phyloP scores from a whole-genome alignment of 148 eudicot genomes.

The Heliosperma pusillum region DNA sequence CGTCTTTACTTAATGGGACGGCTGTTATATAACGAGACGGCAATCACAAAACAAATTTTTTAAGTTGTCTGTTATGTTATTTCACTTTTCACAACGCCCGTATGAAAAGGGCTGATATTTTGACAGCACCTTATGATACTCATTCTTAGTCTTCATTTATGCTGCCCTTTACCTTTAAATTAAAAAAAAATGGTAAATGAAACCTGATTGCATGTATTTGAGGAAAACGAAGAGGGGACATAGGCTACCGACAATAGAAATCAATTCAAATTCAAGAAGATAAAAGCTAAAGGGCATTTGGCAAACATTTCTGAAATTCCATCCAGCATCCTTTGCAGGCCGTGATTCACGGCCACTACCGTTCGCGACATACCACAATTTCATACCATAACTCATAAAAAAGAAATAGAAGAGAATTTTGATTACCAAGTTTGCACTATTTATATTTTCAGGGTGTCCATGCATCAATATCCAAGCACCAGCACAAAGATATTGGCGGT shows the following conservation, averaged over 20 bases:
- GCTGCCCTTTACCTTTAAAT: background rate
- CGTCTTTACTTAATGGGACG: background rate
- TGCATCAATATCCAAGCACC: slow-evolving; percentile 99
- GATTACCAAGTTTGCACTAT: slow-evolving; percentile 72
- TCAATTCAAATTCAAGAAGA: background rate
- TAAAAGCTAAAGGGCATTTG: too few relatives aligned
- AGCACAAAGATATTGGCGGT: slow-evolving; percentile 91
- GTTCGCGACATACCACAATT: background rate
- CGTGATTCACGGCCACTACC: background rate
- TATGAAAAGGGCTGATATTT: background rate
- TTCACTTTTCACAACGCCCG: background rate
- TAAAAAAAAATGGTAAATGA: too few relatives aligned
- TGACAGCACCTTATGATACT: background rate
- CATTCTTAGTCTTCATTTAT: background rate
- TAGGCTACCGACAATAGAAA: background rate
- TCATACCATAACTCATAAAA: background rate
- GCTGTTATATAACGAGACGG: background rate
- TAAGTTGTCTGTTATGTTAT: background rate
- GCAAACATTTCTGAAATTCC: too few relatives aligned
- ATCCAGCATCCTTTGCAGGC: background rate
- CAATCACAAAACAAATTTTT: background rate
- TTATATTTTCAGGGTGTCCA: slow-evolving; percentile 89
- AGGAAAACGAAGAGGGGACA: background rate
- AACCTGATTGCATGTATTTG: too few relatives aligned
- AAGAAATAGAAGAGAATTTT: slow-evolving; percentile 6